Evolutionary conservation across 108 stramenopile genomes (phyloP), one percentile per base, ranked within the genome.

Genomic region (Pseudonitzschia multiseries): DNA sequence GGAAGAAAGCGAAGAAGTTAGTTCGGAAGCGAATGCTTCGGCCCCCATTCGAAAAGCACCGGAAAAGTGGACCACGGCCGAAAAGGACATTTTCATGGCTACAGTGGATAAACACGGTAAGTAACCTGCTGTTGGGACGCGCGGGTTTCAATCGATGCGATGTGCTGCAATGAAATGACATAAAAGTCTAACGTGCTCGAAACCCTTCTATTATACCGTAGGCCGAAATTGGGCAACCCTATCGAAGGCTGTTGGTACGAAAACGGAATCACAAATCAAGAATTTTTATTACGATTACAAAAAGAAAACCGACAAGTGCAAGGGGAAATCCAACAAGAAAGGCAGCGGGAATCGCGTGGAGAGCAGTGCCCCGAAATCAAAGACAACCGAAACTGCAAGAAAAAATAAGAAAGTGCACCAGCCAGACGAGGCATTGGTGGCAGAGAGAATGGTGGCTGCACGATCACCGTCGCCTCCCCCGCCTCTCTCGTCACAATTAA

Each of bases 281-380:
- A 95, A 95, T 68, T 92, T 86, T 68, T 95, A 88, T 75, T 92
- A 95, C 72, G 93, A 95, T 66, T 86, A 88, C 70, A 90, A 88
- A 68, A 92, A 92, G 57, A 81, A 88, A 48, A 41, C 70, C 22
- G 87, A 84, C 4, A 92, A 86, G 67, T 50, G 40, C 4, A 59
- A 72, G 21, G 43, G 42, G 8, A 65, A 52, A 29, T 59, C 44
- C 2, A 70, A 70, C 20, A 65, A 79, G 51, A 78, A 81, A 51
- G 59, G 27, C 13, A 27, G 6, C 9, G 56, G 15, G 18, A 48
- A 48, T 18, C 68, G 57, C 36, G 68, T 40, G 29, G 65, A 71
- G 18, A 67, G 71, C 41, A 18, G 36, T 22, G 42, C 52, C 20
- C 53, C 50, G 15, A 67, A 67, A 1, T 50, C 66, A 29, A 67